Percentiles rank a stretch among this genome's conserved stretches.
These are phyloP conservation scores for Heterobasidion occidentale DNA, from an alignment of 1,284 basidiomycete species.

Conservation along the genomic window DNA sequence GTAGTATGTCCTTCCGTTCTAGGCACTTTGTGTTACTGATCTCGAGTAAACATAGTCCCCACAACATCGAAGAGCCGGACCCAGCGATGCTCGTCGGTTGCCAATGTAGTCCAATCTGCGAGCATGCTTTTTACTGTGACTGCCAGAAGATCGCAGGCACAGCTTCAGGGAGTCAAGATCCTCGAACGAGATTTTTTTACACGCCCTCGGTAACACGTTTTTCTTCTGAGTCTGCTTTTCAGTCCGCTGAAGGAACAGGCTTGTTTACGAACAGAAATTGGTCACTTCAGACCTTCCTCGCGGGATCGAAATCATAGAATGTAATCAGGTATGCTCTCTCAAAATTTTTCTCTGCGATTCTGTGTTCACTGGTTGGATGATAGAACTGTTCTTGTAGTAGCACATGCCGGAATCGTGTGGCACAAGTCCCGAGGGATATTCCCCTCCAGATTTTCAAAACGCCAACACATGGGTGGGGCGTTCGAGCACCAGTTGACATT, in stretches of 20 bases:
- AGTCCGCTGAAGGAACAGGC: not conserved
- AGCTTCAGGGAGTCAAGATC: not conserved
- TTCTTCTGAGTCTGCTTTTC: not conserved
- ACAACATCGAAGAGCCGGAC: not conserved
- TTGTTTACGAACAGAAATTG: conserved; percentile 30
- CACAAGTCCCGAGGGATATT: conserved; percentile 26
- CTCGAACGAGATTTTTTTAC: not conserved
- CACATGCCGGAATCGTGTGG: conserved; percentile 26
- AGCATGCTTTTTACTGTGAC: not conserved
- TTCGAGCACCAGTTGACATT: conserved; percentile 26
- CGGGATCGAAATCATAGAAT: conserved; percentile 49
- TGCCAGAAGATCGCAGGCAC: conserved; percentile 1
- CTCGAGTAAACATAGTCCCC: not conserved
- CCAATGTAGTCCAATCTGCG: conserved; percentile 1
- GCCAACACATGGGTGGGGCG: conserved; percentile 26
- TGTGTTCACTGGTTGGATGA: not conserved
- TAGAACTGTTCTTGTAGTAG: conserved; percentile 19
- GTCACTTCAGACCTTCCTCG: conserved; percentile 36
- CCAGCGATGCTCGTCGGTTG: not conserved
- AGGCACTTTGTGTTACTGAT: not conserved
- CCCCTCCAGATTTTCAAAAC: conserved; percentile 30
- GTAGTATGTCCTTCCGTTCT: not conserved
- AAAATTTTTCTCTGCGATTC: not conserved
- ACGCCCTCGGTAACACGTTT: not conserved
- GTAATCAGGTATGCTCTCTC: conserved; percentile 37